A percentile compares a stretch with the other conserved stretches of the same genome.
Conservation (phyloP, 2,329 filamentous ascomycete genomes). For the Clonostachys rosea region DNA sequence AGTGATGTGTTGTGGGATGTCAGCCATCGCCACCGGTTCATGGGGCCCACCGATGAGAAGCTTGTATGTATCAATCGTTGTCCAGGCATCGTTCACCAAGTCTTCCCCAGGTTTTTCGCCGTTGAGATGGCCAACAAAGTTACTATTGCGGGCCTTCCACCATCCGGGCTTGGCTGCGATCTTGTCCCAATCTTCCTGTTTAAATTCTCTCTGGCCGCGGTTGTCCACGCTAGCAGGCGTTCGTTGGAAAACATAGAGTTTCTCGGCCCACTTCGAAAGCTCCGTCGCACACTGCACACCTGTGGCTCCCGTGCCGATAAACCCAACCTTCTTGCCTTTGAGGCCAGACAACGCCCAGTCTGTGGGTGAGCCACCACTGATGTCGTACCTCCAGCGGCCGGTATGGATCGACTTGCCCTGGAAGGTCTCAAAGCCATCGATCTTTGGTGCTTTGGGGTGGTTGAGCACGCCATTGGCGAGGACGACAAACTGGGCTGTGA, state of each 20-base stretch:
- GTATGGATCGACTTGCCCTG: slow-evolving; percentile 38
- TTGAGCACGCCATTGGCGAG: slow-evolving; percentile 31
- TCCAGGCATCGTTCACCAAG: slow-evolving; percentile 46
- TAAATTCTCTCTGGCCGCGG: slow-evolving; percentile 30
- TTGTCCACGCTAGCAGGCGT: slow-evolving; percentile 39
- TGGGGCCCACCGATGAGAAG: slow-evolving; percentile 21
- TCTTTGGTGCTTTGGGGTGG: slow-evolving; percentile 33
- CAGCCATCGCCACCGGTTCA: neutral
- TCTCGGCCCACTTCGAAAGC: slow-evolving; percentile 38
- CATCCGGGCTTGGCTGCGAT: slow-evolving; percentile 36
- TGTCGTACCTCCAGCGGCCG: slow-evolving; percentile 36
- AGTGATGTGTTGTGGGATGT: slow-evolving; percentile 2
- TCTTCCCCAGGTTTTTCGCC: slow-evolving; percentile 23
- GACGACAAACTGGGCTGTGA: slow-evolving; percentile 31
- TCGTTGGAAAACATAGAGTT: slow-evolving; percentile 51
- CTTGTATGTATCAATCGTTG: slow-evolving; percentile 27
- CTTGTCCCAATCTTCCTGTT: slow-evolving; percentile 31
- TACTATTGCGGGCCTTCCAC: slow-evolving; percentile 32
- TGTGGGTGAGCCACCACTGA: slow-evolving; percentile 31
- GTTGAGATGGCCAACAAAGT: slow-evolving; percentile 33
- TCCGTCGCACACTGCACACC: slow-evolving; percentile 38
- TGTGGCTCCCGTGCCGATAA: slow-evolving; percentile 46
- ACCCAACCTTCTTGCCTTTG: slow-evolving; percentile 36
- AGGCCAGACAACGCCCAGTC: slow-evolving; percentile 37
- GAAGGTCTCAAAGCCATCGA: slow-evolving; percentile 33